Evolutionary conservation across 2,329 filamentous ascomycete species (phyloP), one percentile per base, ranked within the genome.

Genomic region (Graphiopsis chlorocephala): DNA sequence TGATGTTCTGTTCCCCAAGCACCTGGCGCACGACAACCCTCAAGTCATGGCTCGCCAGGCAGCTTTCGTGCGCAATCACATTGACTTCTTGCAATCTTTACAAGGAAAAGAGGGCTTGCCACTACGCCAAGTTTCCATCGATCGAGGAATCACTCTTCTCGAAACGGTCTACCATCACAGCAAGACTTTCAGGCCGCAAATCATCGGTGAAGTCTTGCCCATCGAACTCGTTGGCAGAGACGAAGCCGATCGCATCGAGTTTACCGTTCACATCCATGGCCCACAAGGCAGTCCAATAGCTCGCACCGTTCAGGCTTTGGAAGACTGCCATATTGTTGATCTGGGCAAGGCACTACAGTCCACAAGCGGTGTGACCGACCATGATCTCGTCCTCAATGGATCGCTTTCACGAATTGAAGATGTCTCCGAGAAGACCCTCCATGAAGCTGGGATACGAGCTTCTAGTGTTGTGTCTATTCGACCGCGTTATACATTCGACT

Each of bases 401-500:
- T 58, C 62, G 3, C 31, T 58, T 42, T 52, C 62, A 10, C 47
- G 62, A 20, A 26, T 64, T 12, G 56, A 52, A 20, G 62, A 64
- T 11, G 52, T 64, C 28, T 42, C 62, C 17, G 29, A 28, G 5
- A 42, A 61, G 55, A 64, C 64, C 17, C 55, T 75, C 23, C 47
- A 60, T 15, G 67, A 70, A 45, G 57, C 68, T 17, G 71, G 69
- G 14, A 58, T 74, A 12, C 56, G 65, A 11, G 47, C 63, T 45
- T 65, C 68, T 58, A 68, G 67, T 66, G 66, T 70, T 64, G 68
- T 74, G 42, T 65, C 68, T 42, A 68, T 74, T 47, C 68, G 66
- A 33, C 72, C 73, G 7, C 68, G 65, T 25, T 70, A 72, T 63
- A 70, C 66, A 12, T 65, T 67, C 47, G 63, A 66, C 14, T 69